Conservation (phyloP, 306 rosid species). For the Cicer judaicum region DNA sequence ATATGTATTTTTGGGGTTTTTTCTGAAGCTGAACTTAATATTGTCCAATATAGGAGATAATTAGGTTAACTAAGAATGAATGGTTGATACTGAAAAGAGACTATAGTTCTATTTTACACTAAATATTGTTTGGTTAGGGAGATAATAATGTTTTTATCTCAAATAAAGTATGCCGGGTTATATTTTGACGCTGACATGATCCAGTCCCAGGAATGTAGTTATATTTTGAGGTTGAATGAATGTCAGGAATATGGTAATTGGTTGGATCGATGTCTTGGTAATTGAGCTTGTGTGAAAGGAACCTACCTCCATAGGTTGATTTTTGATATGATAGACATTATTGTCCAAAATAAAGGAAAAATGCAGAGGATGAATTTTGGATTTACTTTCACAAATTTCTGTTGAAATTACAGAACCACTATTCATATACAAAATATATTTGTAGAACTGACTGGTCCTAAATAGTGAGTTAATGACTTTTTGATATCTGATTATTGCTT, state of each 20-base stretch:
- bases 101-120: slow-evolving; percentile 7
- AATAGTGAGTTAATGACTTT: background rate
- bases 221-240: slow-evolving; percentile 3
- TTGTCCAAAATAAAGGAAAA: background rate
- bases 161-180: background rate
- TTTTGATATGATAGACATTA: background rate
- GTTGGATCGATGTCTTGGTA: background rate
- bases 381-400: background rate
- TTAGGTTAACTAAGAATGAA: slow-evolving; percentile 4
- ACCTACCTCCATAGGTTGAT: background rate
- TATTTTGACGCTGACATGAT: background rate
- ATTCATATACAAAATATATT: background rate
- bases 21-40: slow-evolving; percentile 12
- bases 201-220: background rate
- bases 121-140: slow-evolving; percentile 9
- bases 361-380: slow-evolving; percentile 1
- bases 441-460: slow-evolving; percentile 27
- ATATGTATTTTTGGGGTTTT: slow-evolving; percentile 23
- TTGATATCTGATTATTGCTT: background rate
- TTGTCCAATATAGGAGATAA: background rate
- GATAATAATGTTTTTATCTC: slow-evolving; percentile 15
- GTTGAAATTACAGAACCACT: slow-evolving; percentile 14
- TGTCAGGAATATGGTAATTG: background rate
- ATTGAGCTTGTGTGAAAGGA: background rate
- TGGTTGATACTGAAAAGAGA: slow-evolving; percentile 18